Conservation (phyloP, 2,329 filamentous ascomycete species). For the Ascochyta fabae region DNA sequence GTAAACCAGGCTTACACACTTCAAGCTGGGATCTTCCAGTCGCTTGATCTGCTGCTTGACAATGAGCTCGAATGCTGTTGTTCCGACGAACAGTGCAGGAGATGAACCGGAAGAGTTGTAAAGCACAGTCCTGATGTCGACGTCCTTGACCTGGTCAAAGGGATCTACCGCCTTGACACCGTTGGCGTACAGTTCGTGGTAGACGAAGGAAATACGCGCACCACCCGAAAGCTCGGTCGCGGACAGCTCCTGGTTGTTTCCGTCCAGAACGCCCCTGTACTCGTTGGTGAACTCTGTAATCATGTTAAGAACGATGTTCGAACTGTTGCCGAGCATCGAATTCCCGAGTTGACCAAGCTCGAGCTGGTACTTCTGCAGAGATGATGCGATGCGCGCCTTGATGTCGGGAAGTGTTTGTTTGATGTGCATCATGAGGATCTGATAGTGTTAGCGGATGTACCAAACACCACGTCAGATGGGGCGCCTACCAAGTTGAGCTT, state of each 20-base stretch:
- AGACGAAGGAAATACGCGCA: conserved; percentile 98
- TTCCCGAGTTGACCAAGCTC: conserved; percentile 87
- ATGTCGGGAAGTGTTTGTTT: conserved; percentile 99
- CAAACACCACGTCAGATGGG: not conserved
- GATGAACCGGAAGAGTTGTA: conserved; percentile 99
- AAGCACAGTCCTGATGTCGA: conserved; percentile 94
- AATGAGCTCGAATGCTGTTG: conserved; percentile 96
- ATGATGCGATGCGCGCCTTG: conserved; percentile 94
- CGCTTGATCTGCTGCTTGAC: conserved; percentile 99
- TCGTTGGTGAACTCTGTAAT: conserved; percentile 99
- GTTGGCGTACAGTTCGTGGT: conserved; percentile 97
- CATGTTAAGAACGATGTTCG: conserved; percentile 96
- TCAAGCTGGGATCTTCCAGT: conserved; percentile 92
- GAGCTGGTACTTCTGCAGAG: conserved; percentile 85
- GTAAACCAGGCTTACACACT: conserved; percentile 96
- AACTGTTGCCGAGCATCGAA: conserved; percentile 93
- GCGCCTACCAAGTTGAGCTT: conserved; percentile 82
- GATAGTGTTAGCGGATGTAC: conserved; percentile 33
- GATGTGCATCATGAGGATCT: conserved; percentile 99
- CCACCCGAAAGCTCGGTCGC: conserved; percentile 94
- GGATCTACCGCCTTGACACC: conserved; percentile 97
- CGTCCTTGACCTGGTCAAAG: conserved; percentile 96
- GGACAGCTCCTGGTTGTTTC: conserved; percentile 95
- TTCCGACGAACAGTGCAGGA: conserved; percentile 94
- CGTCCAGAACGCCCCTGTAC: conserved; percentile 93